phyloP scores from a whole-genome alignment of 371 early-diverging fungal species.

The Zancudomyces culisetae region DNA sequence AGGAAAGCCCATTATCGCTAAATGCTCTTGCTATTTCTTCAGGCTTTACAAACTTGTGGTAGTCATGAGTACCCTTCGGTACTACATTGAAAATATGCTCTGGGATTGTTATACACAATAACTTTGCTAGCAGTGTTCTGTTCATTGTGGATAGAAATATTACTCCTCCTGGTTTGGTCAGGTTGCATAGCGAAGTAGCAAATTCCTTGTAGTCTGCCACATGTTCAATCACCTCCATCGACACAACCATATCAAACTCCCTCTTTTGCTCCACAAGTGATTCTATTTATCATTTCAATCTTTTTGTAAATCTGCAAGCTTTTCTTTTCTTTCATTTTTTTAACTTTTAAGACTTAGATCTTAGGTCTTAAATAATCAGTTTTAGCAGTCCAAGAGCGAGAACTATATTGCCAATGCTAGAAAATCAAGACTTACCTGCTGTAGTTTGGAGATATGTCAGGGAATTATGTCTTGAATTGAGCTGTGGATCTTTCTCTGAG shows the following conservation, averaged over 20 bases:
- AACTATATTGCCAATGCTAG: background rate
- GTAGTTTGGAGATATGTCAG: conserved; percentile 41
- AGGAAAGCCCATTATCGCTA: conserved; percentile 1
- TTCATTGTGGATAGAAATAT: conserved; percentile 81
- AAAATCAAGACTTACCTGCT: conserved; percentile 5
- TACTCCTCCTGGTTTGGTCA: conserved; percentile 51
- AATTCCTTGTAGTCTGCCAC: conserved; percentile 58
- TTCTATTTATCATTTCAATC: too few relatives aligned
- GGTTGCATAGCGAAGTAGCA: conserved; percentile 35
- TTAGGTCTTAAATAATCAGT: too few relatives aligned
- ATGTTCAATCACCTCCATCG: conserved; percentile 87
- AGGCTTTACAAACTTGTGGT: conserved; percentile 61
- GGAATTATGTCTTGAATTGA: conserved; percentile 30
- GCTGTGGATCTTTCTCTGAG: conserved; percentile 34
- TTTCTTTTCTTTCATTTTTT: too few relatives aligned
- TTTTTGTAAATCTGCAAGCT: too few relatives aligned
- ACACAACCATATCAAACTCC: conserved; percentile 62
- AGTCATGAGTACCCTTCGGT: conserved; percentile 73
- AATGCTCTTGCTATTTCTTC: conserved; percentile 25
- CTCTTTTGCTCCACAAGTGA: conserved; percentile 27
- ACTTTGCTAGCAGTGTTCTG: conserved; percentile 52
- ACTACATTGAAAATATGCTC: conserved; percentile 64
- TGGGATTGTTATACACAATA: conserved; percentile 65
- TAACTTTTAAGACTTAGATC: too few relatives aligned
- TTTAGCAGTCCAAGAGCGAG: too few relatives aligned